A percentile compares a stretch with the other conserved stretches of the same genome.
phyloP scores from a whole-genome alignment of 2,329 filamentous ascomycete species.

The Fusarium sp. region DNA sequence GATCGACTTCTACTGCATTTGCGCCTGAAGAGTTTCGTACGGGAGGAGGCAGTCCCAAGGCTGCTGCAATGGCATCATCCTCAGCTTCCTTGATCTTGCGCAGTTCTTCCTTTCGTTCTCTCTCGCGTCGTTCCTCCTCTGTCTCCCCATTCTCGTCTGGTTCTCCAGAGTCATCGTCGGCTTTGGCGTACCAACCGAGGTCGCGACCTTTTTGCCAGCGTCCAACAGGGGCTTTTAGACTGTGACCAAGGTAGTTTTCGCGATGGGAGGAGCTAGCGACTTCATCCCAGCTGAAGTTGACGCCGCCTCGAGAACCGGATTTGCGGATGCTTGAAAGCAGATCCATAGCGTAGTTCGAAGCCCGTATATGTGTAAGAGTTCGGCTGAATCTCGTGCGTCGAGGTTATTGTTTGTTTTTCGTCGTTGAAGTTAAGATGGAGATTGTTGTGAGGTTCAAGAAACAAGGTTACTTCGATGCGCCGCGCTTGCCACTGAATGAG shows the following conservation, averaged over 20 bases:
- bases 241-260: constrained; percentile 92
- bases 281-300: constrained; percentile 97
- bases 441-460: constrained; percentile 13
- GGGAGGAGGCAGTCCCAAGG: constrained; percentile 83
- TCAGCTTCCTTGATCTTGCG: constrained; percentile 90
- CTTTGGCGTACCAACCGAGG: constrained; percentile 75
- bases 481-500: constrained; percentile 22
- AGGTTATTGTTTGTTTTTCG: background rate
- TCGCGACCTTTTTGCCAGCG: constrained; percentile 89
- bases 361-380: background rate
- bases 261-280: constrained; percentile 89
- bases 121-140: constrained; percentile 69
- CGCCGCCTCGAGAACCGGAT: constrained; percentile 89
- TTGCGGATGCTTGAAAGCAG: constrained; percentile 93
- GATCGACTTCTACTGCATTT: constrained; percentile 78
- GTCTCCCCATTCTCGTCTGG: constrained; percentile 68
- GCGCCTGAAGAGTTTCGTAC: constrained; percentile 70
- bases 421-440: constrained; percentile 1
- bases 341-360: constrained; percentile 75
- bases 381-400: background rate
- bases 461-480: constrained; percentile 23
- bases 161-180: constrained; percentile 57
- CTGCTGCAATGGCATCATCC: constrained; percentile 88
- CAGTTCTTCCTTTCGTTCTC: constrained; percentile 82
- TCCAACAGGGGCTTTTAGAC: constrained; percentile 90